Percentiles rank a stretch among this genome's conserved stretches.
Conservation (phyloP, 208 protist genomes). For the Zelonia costaricensis region DNA sequence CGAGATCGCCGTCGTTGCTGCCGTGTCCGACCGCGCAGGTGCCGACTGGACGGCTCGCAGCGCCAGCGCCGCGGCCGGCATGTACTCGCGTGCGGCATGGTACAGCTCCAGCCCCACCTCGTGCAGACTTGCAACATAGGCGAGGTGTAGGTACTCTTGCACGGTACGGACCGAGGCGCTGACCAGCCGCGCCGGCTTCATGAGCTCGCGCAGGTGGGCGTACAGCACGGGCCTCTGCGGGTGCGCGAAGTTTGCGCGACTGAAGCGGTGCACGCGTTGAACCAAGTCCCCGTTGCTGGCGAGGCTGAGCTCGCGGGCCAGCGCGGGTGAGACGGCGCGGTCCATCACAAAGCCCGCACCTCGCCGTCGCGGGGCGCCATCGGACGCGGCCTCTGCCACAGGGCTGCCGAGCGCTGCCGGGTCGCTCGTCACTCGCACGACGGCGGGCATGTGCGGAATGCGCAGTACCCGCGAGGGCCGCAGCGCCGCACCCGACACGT, state of each 20-base stretch:
- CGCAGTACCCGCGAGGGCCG: constrained; percentile 10
- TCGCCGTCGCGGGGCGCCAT: too few species aligned
- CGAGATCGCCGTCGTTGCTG: too few species aligned
- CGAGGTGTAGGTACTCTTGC: constrained; percentile 58
- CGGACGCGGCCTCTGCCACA: too few species aligned
- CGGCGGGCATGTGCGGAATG: constrained; percentile 4
- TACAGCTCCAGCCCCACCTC: constrained; percentile 49
- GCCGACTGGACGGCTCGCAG: too few species aligned
- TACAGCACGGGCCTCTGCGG: constrained; percentile 40
- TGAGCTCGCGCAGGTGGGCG: constrained; percentile 52
- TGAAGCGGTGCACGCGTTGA: constrained; percentile 66
- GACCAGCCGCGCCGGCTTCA: constrained; percentile 34
- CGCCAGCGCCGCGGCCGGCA: constrained; percentile 3
- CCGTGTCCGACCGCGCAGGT: too few species aligned
- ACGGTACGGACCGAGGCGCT: constrained; percentile 37
- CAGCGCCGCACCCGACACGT: constrained; percentile 3
- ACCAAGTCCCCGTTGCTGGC: constrained; percentile 49
- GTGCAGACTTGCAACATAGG: constrained; percentile 57
- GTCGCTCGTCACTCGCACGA: not conserved
- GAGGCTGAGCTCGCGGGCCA: constrained; percentile 34
- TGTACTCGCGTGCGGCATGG: constrained; percentile 40
- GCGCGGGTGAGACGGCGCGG: not conserved
- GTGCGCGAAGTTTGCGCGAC: constrained; percentile 54
- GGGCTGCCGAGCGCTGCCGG: not conserved
- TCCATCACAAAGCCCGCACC: not conserved